These are phyloP conservation scores for Boletus rubropictus DNA, from an alignment of 768 basidiomycete genomes.

Conservation along the genomic window DNA sequence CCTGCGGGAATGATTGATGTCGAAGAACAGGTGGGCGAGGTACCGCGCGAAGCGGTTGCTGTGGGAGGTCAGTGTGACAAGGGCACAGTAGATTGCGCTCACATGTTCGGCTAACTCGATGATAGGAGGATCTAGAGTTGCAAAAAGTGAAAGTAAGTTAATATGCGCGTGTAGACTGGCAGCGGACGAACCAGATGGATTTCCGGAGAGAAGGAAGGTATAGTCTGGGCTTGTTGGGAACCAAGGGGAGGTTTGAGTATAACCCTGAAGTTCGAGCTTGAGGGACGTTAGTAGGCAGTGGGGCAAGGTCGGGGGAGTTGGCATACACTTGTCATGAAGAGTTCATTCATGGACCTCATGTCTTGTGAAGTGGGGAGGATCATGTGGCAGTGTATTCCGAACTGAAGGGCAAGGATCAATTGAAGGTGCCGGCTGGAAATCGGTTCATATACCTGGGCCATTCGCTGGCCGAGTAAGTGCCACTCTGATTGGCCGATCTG, in stretches of 20 bases:
- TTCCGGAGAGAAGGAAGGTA: conserved; percentile 41
- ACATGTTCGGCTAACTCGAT: conserved; percentile 14
- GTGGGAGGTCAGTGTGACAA: conserved; percentile 8
- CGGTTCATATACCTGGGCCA: conserved; percentile 39
- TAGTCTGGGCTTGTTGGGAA: conserved; percentile 37
- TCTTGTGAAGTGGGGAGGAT: conserved; percentile 44
- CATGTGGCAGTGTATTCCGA: conserved; percentile 54
- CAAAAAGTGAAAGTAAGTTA: background rate
- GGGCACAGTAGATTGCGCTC: background rate
- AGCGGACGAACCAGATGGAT: conserved; percentile 18
- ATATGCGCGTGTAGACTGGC: background rate
- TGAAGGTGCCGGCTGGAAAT: conserved; percentile 1
- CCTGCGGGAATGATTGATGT: conserved; percentile 28
- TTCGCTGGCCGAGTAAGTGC: conserved; percentile 38
- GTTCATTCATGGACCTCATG: conserved; percentile 39
- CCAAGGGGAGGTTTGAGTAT: conserved; percentile 29
- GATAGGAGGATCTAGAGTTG: conserved; percentile 10
- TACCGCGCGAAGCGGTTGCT: conserved; percentile 1
- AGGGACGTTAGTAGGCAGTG: background rate
- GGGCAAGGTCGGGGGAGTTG: background rate
- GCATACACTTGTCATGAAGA: conserved; percentile 47
- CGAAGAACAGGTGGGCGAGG: conserved; percentile 21
- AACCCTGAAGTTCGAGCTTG: conserved; percentile 25
- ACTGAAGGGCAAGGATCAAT: conserved; percentile 34
- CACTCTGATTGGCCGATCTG: conserved; percentile 35